phyloP scores from a whole-genome alignment of 139 green algal species.

The Coccomyxa sp. region DNA sequence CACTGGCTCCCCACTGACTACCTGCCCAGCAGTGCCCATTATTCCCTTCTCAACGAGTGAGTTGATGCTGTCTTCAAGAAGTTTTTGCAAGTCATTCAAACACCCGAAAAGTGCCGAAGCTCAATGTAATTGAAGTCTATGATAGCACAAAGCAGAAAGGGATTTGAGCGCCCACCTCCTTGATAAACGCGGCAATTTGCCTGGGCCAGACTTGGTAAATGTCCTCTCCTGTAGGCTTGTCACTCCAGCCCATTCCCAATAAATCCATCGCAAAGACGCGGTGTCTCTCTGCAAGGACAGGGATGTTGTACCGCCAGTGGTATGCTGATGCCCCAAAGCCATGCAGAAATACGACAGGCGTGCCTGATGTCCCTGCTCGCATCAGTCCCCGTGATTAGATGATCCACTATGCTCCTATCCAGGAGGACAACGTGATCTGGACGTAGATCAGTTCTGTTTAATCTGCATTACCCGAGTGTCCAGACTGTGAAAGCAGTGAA shows the following conservation, averaged over 20 bases:
- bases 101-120: no score
- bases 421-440: not conserved
- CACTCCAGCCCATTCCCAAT: slow-evolving; percentile 76
- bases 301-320: slow-evolving; percentile 75
- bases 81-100: no score
- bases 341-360: slow-evolving; percentile 64
- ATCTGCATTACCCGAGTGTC: not conserved
- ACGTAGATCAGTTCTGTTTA: not conserved
- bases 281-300: slow-evolving; percentile 47
- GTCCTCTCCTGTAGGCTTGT: slow-evolving; percentile 68
- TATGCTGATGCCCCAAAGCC: slow-evolving; percentile 77
- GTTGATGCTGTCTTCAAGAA: no score
- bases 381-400: not conserved
- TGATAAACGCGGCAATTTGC: slow-evolving; percentile 53
- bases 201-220: slow-evolving; percentile 31
- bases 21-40: not conserved
- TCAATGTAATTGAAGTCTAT: no score
- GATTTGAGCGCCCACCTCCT: slow-evolving; percentile 30
- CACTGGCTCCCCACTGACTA: slow-evolving; percentile 20
- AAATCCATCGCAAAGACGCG: slow-evolving; percentile 69
- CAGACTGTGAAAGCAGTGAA: not conserved
- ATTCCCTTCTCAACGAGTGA: not conserved
- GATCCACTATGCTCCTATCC: not conserved
- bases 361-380: slow-evolving; percentile 3
- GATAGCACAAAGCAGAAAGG: no score